phyloP scores from a whole-genome alignment of 768 basidiomycete genomes.

The Suillus brevipes region DNA sequence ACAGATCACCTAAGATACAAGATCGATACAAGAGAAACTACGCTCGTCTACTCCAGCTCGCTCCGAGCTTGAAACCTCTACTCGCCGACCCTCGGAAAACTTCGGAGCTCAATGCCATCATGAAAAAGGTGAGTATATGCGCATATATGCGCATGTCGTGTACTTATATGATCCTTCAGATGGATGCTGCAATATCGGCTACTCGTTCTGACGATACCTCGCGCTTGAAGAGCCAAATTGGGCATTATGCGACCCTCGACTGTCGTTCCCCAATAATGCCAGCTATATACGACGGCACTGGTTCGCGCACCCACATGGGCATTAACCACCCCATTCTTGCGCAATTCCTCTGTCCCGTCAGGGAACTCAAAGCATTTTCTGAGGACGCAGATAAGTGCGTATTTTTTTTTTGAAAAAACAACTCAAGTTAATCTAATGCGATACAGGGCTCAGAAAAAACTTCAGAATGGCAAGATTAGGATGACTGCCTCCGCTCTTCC shows the following conservation, averaged over 20 bases:
- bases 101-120: background rate
- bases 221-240: background rate
- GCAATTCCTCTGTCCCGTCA: background rate
- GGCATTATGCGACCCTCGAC: conserved; percentile 1
- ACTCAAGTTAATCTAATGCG: background rate
- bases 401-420: no score
- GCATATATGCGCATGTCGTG: conserved; percentile 4
- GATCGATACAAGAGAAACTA: background rate
- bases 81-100: background rate
- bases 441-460: background rate
- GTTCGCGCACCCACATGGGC: conserved; percentile 1
- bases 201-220: background rate
- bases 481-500: background rate
- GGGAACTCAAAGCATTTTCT: no score
- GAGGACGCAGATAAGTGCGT: no score
- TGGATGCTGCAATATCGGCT: background rate
- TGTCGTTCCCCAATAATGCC: background rate
- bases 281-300: background rate
- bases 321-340: conserved; percentile 5
- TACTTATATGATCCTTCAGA: background rate
- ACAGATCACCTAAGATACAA: background rate
- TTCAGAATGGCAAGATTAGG: conserved; percentile 5
- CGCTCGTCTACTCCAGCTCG: background rate
- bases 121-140: background rate
- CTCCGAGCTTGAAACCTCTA: background rate